Base-by-base conservation (phyloP, 2,329 filamentous ascomycete species). In the Xylogone sp. region DNA sequence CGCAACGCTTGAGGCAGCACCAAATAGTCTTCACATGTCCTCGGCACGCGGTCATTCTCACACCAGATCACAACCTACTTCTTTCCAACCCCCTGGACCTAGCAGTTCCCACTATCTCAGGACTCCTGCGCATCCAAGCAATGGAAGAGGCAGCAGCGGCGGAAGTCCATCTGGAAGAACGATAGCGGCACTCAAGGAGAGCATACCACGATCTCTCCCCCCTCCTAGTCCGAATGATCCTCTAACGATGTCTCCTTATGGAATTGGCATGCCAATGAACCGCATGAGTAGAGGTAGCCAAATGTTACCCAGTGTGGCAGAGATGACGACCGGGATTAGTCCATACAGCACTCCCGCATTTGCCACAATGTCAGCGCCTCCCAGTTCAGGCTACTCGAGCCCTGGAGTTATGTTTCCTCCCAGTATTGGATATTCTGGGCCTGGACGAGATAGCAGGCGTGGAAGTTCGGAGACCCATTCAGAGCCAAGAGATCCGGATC, bases 311-410 rank as follows among this genome's bases (percentile, higher is more conserved):
- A 76, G 81, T 47, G 73, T 86, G 16, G 77, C 79, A 31, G 82
- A 86, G 62, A 73, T 86, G 59, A 86, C 83, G 2, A 85, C 82
- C 0, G 82, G 83, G 12, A 72, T 84, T 27, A 82, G 77, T 56
- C 79, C 81, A 1, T 85, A 84, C 62, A 78, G 71, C 56, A 78
- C 78, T n/a, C 77, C 78, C 39, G 76, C 78, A 1, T 81, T 80
- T 61, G 34, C 34, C 6, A 74, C 76, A 7, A 65, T 73, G 48
- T 62, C 62, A 34, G 58, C 60, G n/a, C 34, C 34, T 5, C 13
- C 34, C n/a, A 39, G 34, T 39, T 39, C 34, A 10, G 57, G 60
- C 3, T 64, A 62, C 48, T 45, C 53, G n/a, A 79, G 75, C 49
- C 75, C 76, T 1, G 71, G 72, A 2, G 69, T 70, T 12, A 64